Evolutionary conservation across 768 basidiomycete genomes (phyloP).

Genomic region (Tulasnella sp.): DNA sequence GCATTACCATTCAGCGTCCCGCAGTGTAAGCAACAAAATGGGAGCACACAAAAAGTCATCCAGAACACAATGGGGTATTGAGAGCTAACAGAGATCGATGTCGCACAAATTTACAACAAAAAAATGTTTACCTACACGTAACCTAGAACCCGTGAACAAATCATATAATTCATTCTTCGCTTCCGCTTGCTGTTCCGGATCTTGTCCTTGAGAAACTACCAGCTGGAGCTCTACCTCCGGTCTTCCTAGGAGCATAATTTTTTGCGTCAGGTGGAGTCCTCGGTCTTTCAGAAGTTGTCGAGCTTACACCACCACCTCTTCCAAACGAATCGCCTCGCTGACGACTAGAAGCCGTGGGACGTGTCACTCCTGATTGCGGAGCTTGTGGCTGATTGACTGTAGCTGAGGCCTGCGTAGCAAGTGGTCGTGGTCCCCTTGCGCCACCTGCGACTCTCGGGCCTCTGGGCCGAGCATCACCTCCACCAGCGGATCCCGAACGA

Average conservation of each 20-base stretch:
- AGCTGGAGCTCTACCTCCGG: constrained; percentile 25
- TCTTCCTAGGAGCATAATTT: constrained; percentile 22
- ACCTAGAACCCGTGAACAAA: neutral
- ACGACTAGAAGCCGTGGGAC: constrained; percentile 28
- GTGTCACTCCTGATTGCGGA: constrained; percentile 32
- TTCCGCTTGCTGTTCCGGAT: neutral
- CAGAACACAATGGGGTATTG: no score
- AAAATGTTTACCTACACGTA: no score
- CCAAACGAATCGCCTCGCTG: constrained; percentile 34
- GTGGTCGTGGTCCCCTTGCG: constrained; percentile 33
- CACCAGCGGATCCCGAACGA: no score
- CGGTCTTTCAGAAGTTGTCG: constrained; percentile 12
- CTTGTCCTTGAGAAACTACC: constrained; percentile 34
- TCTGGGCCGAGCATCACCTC: constrained; percentile 36
- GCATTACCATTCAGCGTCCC: no score
- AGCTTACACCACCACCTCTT: constrained; percentile 32
- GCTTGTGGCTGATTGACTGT: constrained; percentile 28
- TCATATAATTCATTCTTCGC: neutral
- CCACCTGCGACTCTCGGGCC: constrained; percentile 54
- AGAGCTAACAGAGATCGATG: no score
- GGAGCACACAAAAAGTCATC: no score
- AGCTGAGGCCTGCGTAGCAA: constrained; percentile 32
- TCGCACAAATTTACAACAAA: no score
- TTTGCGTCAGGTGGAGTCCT: constrained; percentile 20
- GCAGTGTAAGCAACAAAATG: no score